Conservation (phyloP, 2,329 filamentous ascomycete species). For the Emmonsiellopsis sp. region DNA sequence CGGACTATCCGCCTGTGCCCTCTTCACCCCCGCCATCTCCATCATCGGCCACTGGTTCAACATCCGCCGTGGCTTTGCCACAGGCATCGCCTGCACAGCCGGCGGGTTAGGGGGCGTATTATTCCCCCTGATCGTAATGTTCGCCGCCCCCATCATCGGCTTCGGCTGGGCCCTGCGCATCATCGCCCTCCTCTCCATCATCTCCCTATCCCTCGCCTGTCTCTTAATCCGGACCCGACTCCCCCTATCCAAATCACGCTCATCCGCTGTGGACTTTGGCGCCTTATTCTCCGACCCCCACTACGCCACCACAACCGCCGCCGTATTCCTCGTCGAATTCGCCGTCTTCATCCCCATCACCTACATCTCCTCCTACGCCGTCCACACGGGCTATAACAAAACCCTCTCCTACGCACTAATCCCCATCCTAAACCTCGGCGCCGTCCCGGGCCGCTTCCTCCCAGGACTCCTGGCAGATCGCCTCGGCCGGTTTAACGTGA, state of each 20-base stretch:
- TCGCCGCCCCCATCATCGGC: conserved; percentile 20
- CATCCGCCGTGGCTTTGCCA: conserved; percentile 22
- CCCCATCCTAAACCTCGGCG: conserved; percentile 39
- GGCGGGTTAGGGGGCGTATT: conserved; percentile 27
- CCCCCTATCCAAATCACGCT: conserved; percentile 28
- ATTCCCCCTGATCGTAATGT: conserved; percentile 27
- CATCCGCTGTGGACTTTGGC: conserved; percentile 38
- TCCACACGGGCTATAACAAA: conserved; percentile 38
- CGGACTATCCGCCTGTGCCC: conserved; percentile 21
- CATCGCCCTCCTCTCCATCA: conserved; percentile 11
- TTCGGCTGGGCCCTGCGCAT: conserved; percentile 16
- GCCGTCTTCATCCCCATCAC: conserved; percentile 52
- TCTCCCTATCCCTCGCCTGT: conserved; percentile 3
- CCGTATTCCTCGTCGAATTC: conserved; percentile 48
- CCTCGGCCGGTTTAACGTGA: conserved; percentile 45
- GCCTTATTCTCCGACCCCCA: conserved; percentile 37
- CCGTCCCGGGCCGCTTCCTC: conserved; percentile 47
- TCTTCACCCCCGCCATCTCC: conserved; percentile 25
- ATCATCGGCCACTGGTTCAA: conserved; percentile 28
- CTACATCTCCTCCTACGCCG: conserved; percentile 40
- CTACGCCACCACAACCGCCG: conserved; percentile 36
- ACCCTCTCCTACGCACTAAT: conserved; percentile 44
- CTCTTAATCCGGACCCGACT: conserved; percentile 11
- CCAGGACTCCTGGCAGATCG: conserved; percentile 47
- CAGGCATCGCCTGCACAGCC: conserved; percentile 26